Conservation (phyloP, 2,329 filamentous ascomycete genomes). For the Calonectria pauciramosa region DNA sequence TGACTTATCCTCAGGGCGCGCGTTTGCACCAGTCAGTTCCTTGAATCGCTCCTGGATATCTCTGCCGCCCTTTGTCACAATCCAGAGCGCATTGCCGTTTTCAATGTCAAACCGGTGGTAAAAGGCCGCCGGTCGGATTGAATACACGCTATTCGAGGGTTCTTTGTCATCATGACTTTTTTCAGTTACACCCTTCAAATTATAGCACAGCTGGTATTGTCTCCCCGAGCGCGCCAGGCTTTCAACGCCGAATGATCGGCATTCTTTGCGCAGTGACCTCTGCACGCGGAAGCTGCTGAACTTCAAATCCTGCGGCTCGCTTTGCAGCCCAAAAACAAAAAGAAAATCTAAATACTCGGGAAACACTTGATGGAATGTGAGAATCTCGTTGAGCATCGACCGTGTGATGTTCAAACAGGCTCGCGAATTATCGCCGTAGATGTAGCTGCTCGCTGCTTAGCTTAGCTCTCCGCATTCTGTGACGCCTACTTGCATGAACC, state of each 20-base stretch:
- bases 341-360: conserved; percentile 17
- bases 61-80: conserved; percentile 5
- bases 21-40: conserved; percentile 9
- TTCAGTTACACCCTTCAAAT: conserved; percentile 14
- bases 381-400: conserved; percentile 12
- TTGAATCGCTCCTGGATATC: conserved; percentile 12
- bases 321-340: conserved; percentile 12
- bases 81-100: conserved; percentile 21
- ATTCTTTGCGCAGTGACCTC: not conserved
- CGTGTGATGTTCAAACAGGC: not conserved
- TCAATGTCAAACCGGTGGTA: conserved; percentile 16
- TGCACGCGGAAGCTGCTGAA: conserved; percentile 22
- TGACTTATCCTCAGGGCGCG: conserved; percentile 15
- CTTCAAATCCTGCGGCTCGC: conserved; percentile 1
- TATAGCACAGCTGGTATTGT: conserved; percentile 22
- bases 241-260: not conserved
- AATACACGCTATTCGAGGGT: not conserved
- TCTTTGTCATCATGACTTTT: not conserved
- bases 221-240: conserved; percentile 13
- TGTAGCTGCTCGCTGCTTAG: not conserved
- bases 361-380: conserved; percentile 20
- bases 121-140: conserved; percentile 5
- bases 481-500: conserved; percentile 8
- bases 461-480: not conserved
- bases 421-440: conserved; percentile 2